These are phyloP conservation scores for Hansenula lynferdii DNA, from an alignment of 1,139 yeast genomes.

Conservation along the genomic window DNA sequence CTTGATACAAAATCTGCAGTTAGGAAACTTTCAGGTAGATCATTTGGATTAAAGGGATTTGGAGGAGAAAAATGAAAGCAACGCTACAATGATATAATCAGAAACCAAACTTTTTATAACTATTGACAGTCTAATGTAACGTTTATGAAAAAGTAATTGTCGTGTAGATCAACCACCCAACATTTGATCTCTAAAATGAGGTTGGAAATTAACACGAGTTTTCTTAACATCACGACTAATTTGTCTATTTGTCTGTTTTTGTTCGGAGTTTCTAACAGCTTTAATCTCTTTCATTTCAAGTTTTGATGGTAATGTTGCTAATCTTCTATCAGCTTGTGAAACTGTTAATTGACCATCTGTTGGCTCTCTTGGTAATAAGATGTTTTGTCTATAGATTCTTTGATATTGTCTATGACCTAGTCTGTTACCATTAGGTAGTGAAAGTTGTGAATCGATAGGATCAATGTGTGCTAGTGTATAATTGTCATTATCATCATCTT, in stretches of 20 bases:
- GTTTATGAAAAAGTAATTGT: not conserved
- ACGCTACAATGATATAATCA: not conserved
- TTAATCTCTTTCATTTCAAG: conserved; percentile 38
- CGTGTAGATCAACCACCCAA: conserved; percentile 29
- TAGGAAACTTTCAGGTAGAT: conserved; percentile 24
- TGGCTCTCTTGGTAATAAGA: conserved; percentile 22
- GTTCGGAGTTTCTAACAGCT: conserved; percentile 41
- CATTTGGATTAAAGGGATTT: conserved; percentile 23
- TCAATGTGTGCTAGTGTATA: conserved; percentile 35
- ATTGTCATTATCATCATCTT: conserved; percentile 25
- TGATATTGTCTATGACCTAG: conserved; percentile 65
- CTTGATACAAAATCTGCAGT: conserved; percentile 18
- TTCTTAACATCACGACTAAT: conserved; percentile 43
- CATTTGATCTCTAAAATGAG: conserved; percentile 62
- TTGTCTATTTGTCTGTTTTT: conserved; percentile 41
- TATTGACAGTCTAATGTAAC: not conserved
- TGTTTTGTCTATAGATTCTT: conserved; percentile 56
- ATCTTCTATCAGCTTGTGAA: conserved; percentile 55
- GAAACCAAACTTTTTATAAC: not conserved
- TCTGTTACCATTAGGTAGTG: conserved; percentile 58
- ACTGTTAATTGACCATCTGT: conserved; percentile 37
- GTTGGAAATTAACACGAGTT: conserved; percentile 57
- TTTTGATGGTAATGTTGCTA: conserved; percentile 33
- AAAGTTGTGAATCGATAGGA: conserved; percentile 51
- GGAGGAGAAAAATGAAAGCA: conserved; percentile 14